Evolutionary conservation across 176 grass and related monocot genomes (phyloP).

Genomic region (Olyra latifolia): DNA sequence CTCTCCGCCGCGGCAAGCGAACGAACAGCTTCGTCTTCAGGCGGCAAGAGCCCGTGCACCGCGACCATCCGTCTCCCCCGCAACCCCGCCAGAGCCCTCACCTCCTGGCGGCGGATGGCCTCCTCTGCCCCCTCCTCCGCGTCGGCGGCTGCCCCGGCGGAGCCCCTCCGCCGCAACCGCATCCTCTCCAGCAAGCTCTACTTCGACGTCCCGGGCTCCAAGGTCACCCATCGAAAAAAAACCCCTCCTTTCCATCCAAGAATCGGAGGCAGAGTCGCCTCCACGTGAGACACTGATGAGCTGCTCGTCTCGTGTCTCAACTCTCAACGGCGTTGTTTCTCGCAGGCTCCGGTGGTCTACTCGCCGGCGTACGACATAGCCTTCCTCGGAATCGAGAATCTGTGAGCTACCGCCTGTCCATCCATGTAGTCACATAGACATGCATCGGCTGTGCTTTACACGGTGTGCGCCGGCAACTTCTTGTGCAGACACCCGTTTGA

Average conservation of each 20-base stretch:
- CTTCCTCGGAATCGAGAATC: constrained; percentile 85
- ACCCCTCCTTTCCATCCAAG: not conserved
- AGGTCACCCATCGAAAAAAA: constrained; percentile 40
- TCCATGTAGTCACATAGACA: not conserved
- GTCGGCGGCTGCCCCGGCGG: constrained; percentile 4
- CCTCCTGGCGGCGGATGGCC: constrained; percentile 43
- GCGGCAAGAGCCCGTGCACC: not conserved
- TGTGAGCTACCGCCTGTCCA: constrained; percentile 49
- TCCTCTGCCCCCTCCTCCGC: constrained; percentile 20
- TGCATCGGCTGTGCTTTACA: not conserved
- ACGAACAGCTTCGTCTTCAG: not conserved
- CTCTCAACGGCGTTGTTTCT: not conserved
- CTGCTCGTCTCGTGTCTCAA: not conserved
- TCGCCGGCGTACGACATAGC: constrained; percentile 80
- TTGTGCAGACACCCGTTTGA: constrained; percentile 90
- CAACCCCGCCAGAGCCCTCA: not conserved
- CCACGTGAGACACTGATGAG: not conserved
- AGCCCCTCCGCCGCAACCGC: constrained; percentile 49
- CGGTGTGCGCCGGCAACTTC: not conserved
- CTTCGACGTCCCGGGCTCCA: constrained; percentile 72
- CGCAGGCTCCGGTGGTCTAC: constrained; percentile 73
- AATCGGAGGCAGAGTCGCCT: not conserved
- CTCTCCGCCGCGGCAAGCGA: not conserved
- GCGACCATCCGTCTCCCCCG: not conserved
- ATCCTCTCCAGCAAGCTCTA: constrained; percentile 97